Evolutionary conservation across 495 filamentous ascomycete genomes (phyloP).

Genomic region (Hypoxylon crocopeplum): DNA sequence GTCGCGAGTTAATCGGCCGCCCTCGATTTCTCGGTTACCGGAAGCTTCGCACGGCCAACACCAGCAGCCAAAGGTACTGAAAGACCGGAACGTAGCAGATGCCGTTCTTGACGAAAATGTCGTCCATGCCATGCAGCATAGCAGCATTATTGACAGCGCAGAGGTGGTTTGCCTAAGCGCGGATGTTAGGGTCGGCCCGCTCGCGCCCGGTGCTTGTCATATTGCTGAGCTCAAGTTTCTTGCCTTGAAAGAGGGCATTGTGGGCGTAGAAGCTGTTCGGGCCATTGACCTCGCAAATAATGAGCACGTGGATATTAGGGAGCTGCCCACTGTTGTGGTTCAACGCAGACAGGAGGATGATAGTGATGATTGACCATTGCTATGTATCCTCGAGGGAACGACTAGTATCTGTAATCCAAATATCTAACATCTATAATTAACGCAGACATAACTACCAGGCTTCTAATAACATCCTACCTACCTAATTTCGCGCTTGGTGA

Average conservation of each 20-base stretch:
- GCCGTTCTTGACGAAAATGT: slow-evolving; percentile 86
- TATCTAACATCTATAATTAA: no score
- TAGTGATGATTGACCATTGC: background rate
- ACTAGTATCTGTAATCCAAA: no score
- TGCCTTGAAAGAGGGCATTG: slow-evolving; percentile 74
- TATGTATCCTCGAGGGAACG: no score
- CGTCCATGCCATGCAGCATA: slow-evolving; percentile 82
- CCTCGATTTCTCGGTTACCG: slow-evolving; percentile 47
- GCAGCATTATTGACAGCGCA: slow-evolving; percentile 69
- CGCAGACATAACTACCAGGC: no score
- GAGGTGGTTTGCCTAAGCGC: slow-evolving; percentile 83
- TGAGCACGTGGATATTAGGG: slow-evolving; percentile 81
- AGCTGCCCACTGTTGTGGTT: slow-evolving; percentile 77
- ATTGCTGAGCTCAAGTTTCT: slow-evolving; percentile 81
- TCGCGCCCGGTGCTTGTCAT: slow-evolving; percentile 78
- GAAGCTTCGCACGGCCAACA: slow-evolving; percentile 17
- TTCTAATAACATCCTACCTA: no score
- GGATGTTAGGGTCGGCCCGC: slow-evolving; percentile 82
- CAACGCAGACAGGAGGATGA: slow-evolving; percentile 39
- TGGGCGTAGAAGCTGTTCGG: slow-evolving; percentile 79
- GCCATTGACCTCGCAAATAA: slow-evolving; percentile 82
- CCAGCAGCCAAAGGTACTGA: slow-evolving; percentile 20
- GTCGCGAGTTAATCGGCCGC: slow-evolving; percentile 62
- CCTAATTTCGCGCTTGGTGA: no score
- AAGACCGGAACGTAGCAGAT: slow-evolving; percentile 63